Evolutionary conservation across 2,329 filamentous ascomycete species (phyloP).

Genomic region (Fusarium metavorans): DNA sequence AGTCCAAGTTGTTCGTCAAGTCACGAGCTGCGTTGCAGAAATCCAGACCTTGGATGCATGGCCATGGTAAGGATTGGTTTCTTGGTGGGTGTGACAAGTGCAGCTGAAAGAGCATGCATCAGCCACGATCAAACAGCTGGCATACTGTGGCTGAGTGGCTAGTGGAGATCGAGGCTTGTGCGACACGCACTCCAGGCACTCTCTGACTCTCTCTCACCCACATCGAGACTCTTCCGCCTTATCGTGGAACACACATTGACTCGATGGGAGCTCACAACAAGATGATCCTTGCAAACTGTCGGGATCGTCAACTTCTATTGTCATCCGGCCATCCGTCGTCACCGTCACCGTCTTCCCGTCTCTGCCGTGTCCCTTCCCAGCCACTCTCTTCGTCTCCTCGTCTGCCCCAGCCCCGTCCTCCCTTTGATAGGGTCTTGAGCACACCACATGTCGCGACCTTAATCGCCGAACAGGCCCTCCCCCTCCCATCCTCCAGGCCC

Average conservation of each 20-base stretch:
- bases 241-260: background rate
- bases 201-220: background rate
- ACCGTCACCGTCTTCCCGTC: constrained; percentile 12
- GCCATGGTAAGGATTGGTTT: background rate
- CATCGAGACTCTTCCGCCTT: background rate
- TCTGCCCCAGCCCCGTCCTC: constrained; percentile 31
- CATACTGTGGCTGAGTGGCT: background rate
- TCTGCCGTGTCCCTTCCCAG: constrained; percentile 7
- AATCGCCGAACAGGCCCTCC: constrained; percentile 31
- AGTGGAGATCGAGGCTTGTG: background rate
- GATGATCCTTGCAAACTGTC: constrained; percentile 4
- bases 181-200: background rate
- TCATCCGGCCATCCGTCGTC: constrained; percentile 28
- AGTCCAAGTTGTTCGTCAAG: constrained; percentile 12
- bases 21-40: background rate
- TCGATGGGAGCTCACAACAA: background rate
- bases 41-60: constrained; percentile 3
- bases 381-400: constrained; percentile 15
- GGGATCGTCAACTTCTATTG: constrained; percentile 26
- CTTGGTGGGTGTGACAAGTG: constrained; percentile 18
- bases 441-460: constrained; percentile 44
- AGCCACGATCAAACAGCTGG: background rate
- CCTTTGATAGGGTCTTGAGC: constrained; percentile 42
- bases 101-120: constrained; percentile 34
- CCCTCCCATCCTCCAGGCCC: constrained; percentile 15